Base-by-base conservation (phyloP, 1,139 yeast genomes). In the Eremothecium coryli region DNA sequence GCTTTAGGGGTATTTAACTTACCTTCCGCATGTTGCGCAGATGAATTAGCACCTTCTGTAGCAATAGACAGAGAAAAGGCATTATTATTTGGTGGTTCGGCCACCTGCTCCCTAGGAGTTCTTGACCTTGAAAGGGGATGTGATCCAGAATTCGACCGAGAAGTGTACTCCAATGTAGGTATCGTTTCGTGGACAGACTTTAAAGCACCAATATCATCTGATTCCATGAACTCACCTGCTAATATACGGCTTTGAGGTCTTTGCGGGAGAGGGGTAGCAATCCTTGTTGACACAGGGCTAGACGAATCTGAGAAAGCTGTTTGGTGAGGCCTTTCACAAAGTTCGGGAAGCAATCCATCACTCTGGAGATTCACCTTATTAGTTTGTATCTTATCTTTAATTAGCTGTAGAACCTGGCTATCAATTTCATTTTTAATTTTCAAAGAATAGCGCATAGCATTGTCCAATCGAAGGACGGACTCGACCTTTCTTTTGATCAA, bases 351-450 rank as follows among this genome's bases (percentile, higher is more conserved):
- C 4, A 29, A 8, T 24, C 13, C 8, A 9, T 22, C 35, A 5
- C 24, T 7, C 4, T 17, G 17, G 4, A 24, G 14, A 10, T 16
- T 25, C 7, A 9, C 20, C 25, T 40, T 43, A 30, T 54, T 53
- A 29, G 50, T 70, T 17, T 61, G 59, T 9, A 84, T 71, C 0
- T 94, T 79, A 27, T 74, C 75, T 15, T 71, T 65, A 3, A 90
- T 84, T 0, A 82, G 68, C 28, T 65, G 61, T 25, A 82, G 61
- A 2, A 88, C 93, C 50, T 77, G 64, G 13, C 60, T 66, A 50
- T 88, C 95, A 6, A 88, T 85, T 55, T 90, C 96, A 30, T 70
- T 71, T 41, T 85, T 82, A 31, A 90, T 74, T 47, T 77, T 77
- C 43, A 81, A 81, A n/a, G 84, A 75, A 51, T 82, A 86, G 39